Percentiles rank a stretch among this genome's conserved stretches.
phyloP scores from a whole-genome alignment of 2,329 filamentous ascomycete species.

The Verruconis gallopava region DNA sequence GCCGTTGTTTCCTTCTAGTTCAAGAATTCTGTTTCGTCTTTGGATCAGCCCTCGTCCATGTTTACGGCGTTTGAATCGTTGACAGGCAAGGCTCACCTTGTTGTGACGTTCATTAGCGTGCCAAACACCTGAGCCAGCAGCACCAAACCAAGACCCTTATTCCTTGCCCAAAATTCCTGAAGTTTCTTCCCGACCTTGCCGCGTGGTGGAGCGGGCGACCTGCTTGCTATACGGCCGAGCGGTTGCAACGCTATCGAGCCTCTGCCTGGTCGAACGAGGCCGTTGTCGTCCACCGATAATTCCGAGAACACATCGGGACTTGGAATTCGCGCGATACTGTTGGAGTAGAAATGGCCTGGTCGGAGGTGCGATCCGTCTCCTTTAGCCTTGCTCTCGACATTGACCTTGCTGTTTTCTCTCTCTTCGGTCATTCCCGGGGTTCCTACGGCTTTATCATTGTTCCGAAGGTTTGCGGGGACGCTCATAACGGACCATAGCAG shows the following conservation, averaged over 20 bases:
- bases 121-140: conserved; percentile 68
- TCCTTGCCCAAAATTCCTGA: conserved; percentile 44
- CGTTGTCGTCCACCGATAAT: neutral
- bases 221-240: neutral
- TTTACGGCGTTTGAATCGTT: too few relatives aligned
- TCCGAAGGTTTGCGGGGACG: too few relatives aligned
- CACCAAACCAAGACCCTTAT: conserved; percentile 63
- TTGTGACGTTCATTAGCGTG: conserved; percentile 72
- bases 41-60: too few relatives aligned
- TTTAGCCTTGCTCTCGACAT: neutral
- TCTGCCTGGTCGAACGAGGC: neutral
- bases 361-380: neutral
- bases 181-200: neutral
- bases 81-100: conserved; percentile 31
- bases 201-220: neutral
- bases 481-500: too few relatives aligned
- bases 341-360: neutral
- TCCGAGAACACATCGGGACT: neutral
- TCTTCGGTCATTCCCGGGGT: too few relatives aligned
- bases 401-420: neutral
- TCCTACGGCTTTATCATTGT: too few relatives aligned
- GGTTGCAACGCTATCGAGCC: neutral
- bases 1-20: conserved; percentile 52
- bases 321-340: neutral
- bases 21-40: conserved; percentile 42